Evolutionary conservation across 345 rosid species (phyloP), one percentile per base, ranked within the genome.

Genomic region (Pseudoturritis turrita): DNA sequence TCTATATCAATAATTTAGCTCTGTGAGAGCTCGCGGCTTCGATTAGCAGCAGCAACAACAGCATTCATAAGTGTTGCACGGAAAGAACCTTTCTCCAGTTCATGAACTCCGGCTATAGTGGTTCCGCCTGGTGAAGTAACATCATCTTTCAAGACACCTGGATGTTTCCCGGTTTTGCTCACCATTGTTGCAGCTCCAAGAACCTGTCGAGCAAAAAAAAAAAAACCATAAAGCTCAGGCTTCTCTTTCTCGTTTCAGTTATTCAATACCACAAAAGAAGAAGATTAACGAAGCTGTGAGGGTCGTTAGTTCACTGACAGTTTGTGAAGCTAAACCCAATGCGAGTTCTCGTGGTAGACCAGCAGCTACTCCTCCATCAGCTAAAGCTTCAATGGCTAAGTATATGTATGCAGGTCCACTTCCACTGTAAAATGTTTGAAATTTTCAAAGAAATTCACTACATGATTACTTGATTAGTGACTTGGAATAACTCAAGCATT

Each of bases 291-390:
- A n/a, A 14, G 55, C 7, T 3, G 29, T 41, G 51, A 50, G 25
- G 40, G 13, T 47, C 0, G 8, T n/a, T n/a, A n/a, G 53, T 62
- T 44, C 28, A 80, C 97, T 83, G 58, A 89, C 98, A 15, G 96
- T 88, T 76, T 91, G 96, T 66, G 98, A 83, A 72, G 99, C 98
- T 62, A 91, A 86, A 62, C 88, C 75, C 46, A 86, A 36, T 7
- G 97, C 97, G 43, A 95, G 96, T 15, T 95, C 97, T 68, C 99
- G 89, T 0, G 96, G 96, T 52, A 95, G 77, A 74, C 99, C 97
- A 35, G 97, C 98, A 72, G 99, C 96, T 41, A 91, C 98, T 57
- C 96, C 99, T 46, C 98, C 99, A 82, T 95, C 97, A 45, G 94
- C 97, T 73, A 95, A 78, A 65, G 99, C 96, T 84, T 95, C 99